Evolutionary conservation across 768 basidiomycete species (phyloP), one percentile per base, ranked within the genome.

Genomic region (Nevesoporus exiguus): DNA sequence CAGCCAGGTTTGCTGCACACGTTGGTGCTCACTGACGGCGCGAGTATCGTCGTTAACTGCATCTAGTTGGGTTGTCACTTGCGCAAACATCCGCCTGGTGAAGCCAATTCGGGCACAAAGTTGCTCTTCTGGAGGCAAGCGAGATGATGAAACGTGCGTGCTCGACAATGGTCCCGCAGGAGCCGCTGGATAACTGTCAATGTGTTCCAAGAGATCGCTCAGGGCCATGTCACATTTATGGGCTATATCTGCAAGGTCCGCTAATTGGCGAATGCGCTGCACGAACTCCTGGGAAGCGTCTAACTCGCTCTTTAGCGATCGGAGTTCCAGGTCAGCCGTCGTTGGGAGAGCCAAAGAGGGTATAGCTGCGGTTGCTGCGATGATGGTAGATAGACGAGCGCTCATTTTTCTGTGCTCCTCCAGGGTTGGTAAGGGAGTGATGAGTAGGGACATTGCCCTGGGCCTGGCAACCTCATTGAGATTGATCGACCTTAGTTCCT

Each of bases 121-220:
- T 61, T 92, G 88, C 39, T 86, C 85, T 54, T 87, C 83, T 0
- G 91, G 84, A 8, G 81, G 70, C 5, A 77, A 59, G 22, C 71
- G 66, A 7, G 66, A 56, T 13, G 73, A 67, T 31, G 75, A 73
- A 53, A 71, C 55, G 58, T 82, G 82, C 15, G 75, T 70, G 22
- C 83, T 83, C 5, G 81, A 75, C 30, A 85, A 65, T 3, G 78
- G 69, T 5, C 78, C 76, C 25, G 74, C 66, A 5, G 85, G 85
- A 30, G 74, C 66, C 3, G 81, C 77, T 9, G 92, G 91, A 64
- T 84, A 93, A 61, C 87, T 90, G 66, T 95, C 92, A 50, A 93
- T 77, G 62, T 93, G 89, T 62, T 93, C 89, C 43, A 95, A 73
- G 5, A 94, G 75, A 67, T 93, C 90, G 61, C 92, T 94, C 41